phyloP scores from a whole-genome alignment of 768 basidiomycete genomes.

The Xerocomus spinulosus region DNA sequence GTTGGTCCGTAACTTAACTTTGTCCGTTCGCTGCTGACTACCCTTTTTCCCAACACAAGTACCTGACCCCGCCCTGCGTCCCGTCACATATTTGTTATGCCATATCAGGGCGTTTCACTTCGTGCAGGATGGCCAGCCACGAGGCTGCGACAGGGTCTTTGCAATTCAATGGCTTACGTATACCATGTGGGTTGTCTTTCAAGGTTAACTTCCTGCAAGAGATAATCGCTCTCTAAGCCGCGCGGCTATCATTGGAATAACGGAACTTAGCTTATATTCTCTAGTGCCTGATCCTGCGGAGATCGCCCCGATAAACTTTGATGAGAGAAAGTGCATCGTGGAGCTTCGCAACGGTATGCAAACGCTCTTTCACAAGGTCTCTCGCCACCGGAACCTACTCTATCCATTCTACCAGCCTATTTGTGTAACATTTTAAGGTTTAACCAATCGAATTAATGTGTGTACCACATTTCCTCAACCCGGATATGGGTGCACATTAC shows the following conservation, averaged over 20 bases:
- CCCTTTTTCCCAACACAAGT: slow-evolving; percentile 7
- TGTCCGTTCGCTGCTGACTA: slow-evolving; percentile 7
- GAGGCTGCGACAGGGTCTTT: slow-evolving; percentile 21
- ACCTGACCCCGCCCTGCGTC: slow-evolving; percentile 5
- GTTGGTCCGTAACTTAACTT: slow-evolving; percentile 26
- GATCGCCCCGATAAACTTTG: slow-evolving; percentile 29
- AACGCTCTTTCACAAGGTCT: neutral
- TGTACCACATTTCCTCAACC: neutral
- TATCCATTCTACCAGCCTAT: slow-evolving; percentile 8
- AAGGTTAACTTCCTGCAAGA: slow-evolving; percentile 27
- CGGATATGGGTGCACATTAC: slow-evolving; percentile 5
- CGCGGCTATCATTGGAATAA: slow-evolving; percentile 12
- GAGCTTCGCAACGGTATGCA: neutral
- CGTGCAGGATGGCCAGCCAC: slow-evolving; percentile 8
- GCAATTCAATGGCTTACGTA: slow-evolving; percentile 21
- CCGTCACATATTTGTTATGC: slow-evolving; percentile 16
- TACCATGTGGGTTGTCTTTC: slow-evolving; percentile 10
- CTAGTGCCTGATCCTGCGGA: slow-evolving; percentile 23
- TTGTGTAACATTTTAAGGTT: slow-evolving; percentile 12
- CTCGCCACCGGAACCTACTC: slow-evolving; percentile 4
- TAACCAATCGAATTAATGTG: slow-evolving; percentile 3
- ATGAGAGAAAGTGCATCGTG: slow-evolving; percentile 1
- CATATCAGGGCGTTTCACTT: slow-evolving; percentile 9
- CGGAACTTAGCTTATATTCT: slow-evolving; percentile 9
- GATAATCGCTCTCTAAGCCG: slow-evolving; percentile 12